These are phyloP conservation scores for Hymenochaete sp. DNA, from an alignment of 1,284 basidiomycete genomes.

Conservation along the genomic window DNA sequence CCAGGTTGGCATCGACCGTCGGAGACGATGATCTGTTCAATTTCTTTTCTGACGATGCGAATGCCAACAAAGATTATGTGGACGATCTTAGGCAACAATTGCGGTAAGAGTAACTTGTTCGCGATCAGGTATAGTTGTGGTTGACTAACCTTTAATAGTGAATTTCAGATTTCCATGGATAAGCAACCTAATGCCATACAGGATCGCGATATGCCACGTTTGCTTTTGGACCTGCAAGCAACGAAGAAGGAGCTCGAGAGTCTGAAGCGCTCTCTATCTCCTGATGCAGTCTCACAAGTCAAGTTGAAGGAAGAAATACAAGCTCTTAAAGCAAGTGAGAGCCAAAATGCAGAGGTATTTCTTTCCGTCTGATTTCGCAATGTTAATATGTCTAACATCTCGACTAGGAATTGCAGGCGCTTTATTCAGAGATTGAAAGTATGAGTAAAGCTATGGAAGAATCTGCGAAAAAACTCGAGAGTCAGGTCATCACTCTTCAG, in stretches of 20 bases:
- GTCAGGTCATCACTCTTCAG: conserved; percentile 77
- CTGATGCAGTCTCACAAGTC: conserved; percentile 1
- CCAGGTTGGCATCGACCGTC: conserved; percentile 66
- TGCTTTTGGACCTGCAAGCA: conserved; percentile 6
- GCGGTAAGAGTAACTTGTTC: conserved; percentile 39
- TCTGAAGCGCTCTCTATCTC: conserved; percentile 43
- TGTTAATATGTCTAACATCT: conserved; percentile 2
- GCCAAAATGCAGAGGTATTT: conserved; percentile 47
- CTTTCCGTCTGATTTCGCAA: not conserved
- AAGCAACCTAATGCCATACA: too few species aligned
- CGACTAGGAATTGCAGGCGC: conserved; percentile 35
- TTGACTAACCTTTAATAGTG: conserved; percentile 20
- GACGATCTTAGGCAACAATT: conserved; percentile 52
- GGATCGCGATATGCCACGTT: conserved; percentile 4
- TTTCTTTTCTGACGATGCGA: conserved; percentile 56
- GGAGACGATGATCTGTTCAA: conserved; percentile 66
- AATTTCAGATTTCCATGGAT: too few species aligned
- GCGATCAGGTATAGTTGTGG: conserved; percentile 32
- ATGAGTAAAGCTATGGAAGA: conserved; percentile 82
- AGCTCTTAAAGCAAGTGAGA: too few species aligned
- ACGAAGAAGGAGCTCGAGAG: conserved; percentile 33
- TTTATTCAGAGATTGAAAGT: conserved; percentile 83
- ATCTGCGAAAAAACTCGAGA: conserved; percentile 76
- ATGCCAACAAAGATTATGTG: conserved; percentile 55
- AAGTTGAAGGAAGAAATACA: too few species aligned